Percentiles rank a stretch among this genome's conserved stretches.
Evolutionary conservation across 2,329 filamentous ascomycete genomes (phyloP).

Genomic region (Cladobotryum mycophilum): DNA sequence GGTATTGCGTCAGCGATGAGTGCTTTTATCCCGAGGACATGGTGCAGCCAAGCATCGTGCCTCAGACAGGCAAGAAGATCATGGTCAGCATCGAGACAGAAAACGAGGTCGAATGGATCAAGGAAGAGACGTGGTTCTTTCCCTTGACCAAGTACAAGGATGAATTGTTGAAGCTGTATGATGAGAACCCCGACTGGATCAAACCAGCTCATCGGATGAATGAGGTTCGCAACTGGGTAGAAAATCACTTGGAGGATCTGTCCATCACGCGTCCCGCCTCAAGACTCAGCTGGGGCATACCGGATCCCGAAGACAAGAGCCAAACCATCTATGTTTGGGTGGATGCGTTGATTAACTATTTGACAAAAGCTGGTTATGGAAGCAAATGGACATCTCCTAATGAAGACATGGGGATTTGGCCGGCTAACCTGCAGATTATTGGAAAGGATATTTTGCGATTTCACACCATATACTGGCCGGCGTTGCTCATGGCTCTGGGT

Average conservation of each 20-base stretch:
- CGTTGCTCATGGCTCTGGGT: conserved; percentile 82
- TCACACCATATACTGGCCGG: conserved; percentile 97
- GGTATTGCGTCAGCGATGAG: conserved; percentile 96
- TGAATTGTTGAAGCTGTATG: conserved; percentile 72
- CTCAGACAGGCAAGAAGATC: conserved; percentile 73
- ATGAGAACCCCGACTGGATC: conserved; percentile 70
- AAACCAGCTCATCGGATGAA: conserved; percentile 65
- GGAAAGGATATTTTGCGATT: conserved; percentile 97
- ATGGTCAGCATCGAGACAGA: conserved; percentile 83
- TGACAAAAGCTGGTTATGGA: conserved; percentile 75
- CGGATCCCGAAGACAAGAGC: conserved; percentile 71
- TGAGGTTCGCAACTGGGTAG: conserved; percentile 73
- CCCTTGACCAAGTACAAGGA: conserved; percentile 76
- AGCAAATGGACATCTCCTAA: conserved; percentile 56
- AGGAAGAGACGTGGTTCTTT: conserved; percentile 94
- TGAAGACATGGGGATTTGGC: conserved; percentile 66
- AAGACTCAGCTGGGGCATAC: conserved; percentile 80
- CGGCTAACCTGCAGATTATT: conserved; percentile 84
- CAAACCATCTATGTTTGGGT: conserved; percentile 99
- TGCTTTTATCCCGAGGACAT: conserved; percentile 81
- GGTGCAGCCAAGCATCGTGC: conserved; percentile 68
- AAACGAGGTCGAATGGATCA: conserved; percentile 89
- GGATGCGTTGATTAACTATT: conserved; percentile 90
- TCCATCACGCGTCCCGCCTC: conserved; percentile 79
- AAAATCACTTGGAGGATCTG: conserved; percentile 73